Percentiles rank a stretch among this genome's conserved stretches.
Conservation (phyloP, 2,329 filamentous ascomycete species). For the Cladophialophora bantiana region DNA sequence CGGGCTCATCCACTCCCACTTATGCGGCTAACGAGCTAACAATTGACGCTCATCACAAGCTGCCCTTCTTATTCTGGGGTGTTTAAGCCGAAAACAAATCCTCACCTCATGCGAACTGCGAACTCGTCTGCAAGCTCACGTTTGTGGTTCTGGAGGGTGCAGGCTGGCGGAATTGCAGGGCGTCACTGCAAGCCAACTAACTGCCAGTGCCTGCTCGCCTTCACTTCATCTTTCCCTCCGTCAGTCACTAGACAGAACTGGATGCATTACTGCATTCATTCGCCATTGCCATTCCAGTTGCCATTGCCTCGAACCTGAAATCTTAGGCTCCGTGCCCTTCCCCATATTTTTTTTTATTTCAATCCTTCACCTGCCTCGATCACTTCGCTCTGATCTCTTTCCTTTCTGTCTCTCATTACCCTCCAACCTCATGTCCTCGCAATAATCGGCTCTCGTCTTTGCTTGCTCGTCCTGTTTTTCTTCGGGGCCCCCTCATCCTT, state of each 20-base stretch:
- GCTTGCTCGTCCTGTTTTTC: slow-evolving; percentile 27
- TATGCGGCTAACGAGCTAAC: slow-evolving; percentile 31
- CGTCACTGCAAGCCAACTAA: slow-evolving; percentile 16
- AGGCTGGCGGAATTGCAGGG: slow-evolving; percentile 19
- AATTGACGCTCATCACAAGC: slow-evolving; percentile 36
- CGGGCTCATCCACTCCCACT: slow-evolving; percentile 12
- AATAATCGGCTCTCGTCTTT: slow-evolving; percentile 34
- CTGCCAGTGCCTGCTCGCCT: slow-evolving; percentile 6
- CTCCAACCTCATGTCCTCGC: slow-evolving; percentile 33
- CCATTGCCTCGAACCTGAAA: not conserved
- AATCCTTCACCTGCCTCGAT: slow-evolving; percentile 33
- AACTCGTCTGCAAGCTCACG: slow-evolving; percentile 29
- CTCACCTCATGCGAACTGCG: slow-evolving; percentile 33
- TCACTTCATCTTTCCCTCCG: slow-evolving; percentile 14
- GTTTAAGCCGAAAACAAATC: slow-evolving; percentile 34
- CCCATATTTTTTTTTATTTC: slow-evolving; percentile 37
- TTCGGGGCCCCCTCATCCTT: slow-evolving; percentile 22
- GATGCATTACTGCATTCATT: slow-evolving; percentile 6
- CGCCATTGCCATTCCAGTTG: not conserved
- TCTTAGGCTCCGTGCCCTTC: slow-evolving; percentile 28
- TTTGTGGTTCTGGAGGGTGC: slow-evolving; percentile 18
- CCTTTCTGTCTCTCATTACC: slow-evolving; percentile 36
- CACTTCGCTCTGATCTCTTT: slow-evolving; percentile 31
- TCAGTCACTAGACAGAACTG: not conserved
- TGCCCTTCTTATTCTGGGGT: slow-evolving; percentile 34